Evolutionary conservation across 192 early-diverging fungal species (phyloP), one percentile per base, ranked within the genome.

Genomic region (Umbelopsis ramanniana): DNA sequence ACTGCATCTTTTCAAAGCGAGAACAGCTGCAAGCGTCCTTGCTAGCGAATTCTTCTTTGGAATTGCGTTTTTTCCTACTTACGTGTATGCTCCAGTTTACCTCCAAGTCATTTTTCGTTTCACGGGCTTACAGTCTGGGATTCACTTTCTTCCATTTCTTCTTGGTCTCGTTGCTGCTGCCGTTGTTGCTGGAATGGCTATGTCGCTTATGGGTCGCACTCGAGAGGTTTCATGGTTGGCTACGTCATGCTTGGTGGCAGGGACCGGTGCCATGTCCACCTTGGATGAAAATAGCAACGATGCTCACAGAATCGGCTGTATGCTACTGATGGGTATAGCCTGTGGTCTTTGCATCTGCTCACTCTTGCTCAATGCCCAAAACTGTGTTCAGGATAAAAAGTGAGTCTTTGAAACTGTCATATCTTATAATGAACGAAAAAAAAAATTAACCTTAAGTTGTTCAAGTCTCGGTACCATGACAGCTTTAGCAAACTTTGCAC

Each of bases 91-190:
- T 40, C 81, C 87, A 10, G 17, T 87, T 24, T 94, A 84, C 77
- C 93, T 91, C 74, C 86, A 91, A 57, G 75, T 93, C 52, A 89
- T 92, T 29, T 76, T 84, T 60, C 87, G 87, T 70, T 69, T 79
- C 26, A 72, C 87, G 12, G 67, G 45, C 11, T 23, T 48, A 6
- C 40, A 46, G 4, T 80, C 92, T 6, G 93, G 95, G 17, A 52
- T 96, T 37, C 79, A 89, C 43, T 75, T 87, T 67, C 78, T 96
- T 53, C 93, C 93, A 2, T 74, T 91, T 9, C 82, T 95, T 29
- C 72, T 93, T 52, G 84, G 85, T 48, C 73, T 90, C 12, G 85
- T 87, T 35, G 26, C 89, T 23, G 52, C 89, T 45, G 81, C 88
- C 19, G 86, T 94, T 47, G 54, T 79, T 24, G 79, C 85, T 15